Base-by-base conservation (phyloP, 768 basidiomycete species). In the Astraeus odoratus region DNA sequence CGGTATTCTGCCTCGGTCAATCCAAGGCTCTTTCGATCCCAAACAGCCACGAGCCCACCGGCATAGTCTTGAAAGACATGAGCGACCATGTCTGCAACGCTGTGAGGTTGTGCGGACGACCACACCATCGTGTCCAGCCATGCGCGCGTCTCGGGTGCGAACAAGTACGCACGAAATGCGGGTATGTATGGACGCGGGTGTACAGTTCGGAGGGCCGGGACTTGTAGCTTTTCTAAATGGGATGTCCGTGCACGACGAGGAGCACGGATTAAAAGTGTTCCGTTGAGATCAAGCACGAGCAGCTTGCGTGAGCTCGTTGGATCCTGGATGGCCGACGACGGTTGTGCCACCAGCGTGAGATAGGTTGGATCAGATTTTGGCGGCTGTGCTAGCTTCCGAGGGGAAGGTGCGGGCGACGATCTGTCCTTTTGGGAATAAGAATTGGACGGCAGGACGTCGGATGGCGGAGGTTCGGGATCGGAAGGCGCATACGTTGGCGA, bases 41-140 rank as follows among this genome's bases (percentile, higher is more conserved):
- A 92, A 0, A 89, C 69, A 0, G 80, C 84, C 13, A 77, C 61
- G 4, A 89, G 63, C 15, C 60, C 54, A 41, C 65, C 64, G 22
- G 63, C 57, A 0, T 60, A 43, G 4, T 64, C 54, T 9, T 70
- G 76, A 57, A 90, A 88, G 26, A 74, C 72, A 27, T 67, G 69
- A 18, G 74, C 59, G 0, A 86, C 82, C 89, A 92, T 91, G 52
- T 82, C 80, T 0, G 66, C 61, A 8, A 89, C 88, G 57, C 77
- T 87, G 40, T 81, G 81, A 2, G 87, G 86, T 56, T 89, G 86
- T 4, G 89, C 89, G 2, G 83, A 86, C 56, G 83, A 86, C 89
- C 89, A 93, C 4, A 93, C 76, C 84, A 91, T 91, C 4, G 83
- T 80, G 47, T 89, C 85, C 16, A 90, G 71, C 83, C 86, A 88